A percentile compares a stretch with the other conserved stretches of the same genome.
Evolutionary conservation across 768 basidiomycete species (phyloP).

Genomic region (Podaxis sp.): DNA sequence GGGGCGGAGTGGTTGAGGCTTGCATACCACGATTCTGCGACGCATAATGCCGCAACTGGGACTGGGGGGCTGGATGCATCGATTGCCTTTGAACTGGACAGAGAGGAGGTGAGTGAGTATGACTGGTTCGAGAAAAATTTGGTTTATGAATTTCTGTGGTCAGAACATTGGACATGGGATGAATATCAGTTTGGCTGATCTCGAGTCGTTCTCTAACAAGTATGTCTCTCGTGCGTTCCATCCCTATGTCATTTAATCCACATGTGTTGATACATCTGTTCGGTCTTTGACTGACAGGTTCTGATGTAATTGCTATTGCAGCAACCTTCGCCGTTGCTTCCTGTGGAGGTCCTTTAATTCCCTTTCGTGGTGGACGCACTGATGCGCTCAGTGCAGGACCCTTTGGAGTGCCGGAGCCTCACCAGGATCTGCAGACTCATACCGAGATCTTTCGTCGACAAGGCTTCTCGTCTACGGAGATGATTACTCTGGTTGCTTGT

Average conservation of each 20-base stretch:
- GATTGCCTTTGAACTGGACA: conserved; percentile 24
- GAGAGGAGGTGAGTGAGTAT: conserved; percentile 17
- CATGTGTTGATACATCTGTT: background rate
- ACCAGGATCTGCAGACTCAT: conserved; percentile 35
- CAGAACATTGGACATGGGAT: conserved; percentile 44
- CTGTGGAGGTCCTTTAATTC: conserved; percentile 46
- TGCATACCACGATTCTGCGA: conserved; percentile 28
- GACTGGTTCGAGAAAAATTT: no score
- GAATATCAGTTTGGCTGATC: conserved; percentile 34
- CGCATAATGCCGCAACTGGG: conserved; percentile 23
- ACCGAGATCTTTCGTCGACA: conserved; percentile 34
- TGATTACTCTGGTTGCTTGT: conserved; percentile 46
- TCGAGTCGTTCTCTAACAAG: conserved; percentile 35
- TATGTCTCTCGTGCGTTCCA: conserved; percentile 38
- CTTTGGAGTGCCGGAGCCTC: conserved; percentile 40
- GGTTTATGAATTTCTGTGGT: no score
- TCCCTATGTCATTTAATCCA: background rate
- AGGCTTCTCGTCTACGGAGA: conserved; percentile 42
- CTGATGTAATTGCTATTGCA: conserved; percentile 44
- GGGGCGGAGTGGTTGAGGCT: conserved; percentile 23
- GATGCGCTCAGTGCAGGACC: conserved; percentile 39
- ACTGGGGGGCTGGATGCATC: conserved; percentile 30
- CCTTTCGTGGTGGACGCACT: conserved; percentile 40
- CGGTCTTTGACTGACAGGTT: conserved; percentile 24
- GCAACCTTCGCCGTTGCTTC: conserved; percentile 35